Evolutionary conservation across 192 early-diverging fungal genomes (phyloP).

Genomic region (Oehlia diaphana): DNA sequence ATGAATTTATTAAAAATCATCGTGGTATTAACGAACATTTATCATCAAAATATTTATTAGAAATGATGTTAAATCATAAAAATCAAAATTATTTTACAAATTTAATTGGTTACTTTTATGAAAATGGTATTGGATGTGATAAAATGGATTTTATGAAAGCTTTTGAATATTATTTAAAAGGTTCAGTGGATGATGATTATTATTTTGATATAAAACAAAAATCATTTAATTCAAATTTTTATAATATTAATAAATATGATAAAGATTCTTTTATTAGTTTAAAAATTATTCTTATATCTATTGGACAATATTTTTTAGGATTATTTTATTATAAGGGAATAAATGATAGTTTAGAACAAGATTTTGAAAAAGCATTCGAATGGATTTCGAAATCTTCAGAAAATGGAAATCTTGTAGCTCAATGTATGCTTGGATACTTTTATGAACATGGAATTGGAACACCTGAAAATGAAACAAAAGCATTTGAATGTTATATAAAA

Average conservation of each 20-base stretch:
- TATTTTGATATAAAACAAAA: background rate
- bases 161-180: slow-evolving; percentile 1
- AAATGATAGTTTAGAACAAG: background rate
- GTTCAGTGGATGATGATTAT: background rate
- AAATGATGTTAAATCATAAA: background rate
- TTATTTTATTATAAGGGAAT: background rate
- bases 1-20: background rate
- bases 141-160: background rate
- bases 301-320: background rate
- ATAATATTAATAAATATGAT: background rate
- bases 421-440: slow-evolving; percentile 15
- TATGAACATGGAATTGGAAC: slow-evolving; percentile 3
- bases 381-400: slow-evolving; percentile 14
- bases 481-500: slow-evolving; percentile 17
- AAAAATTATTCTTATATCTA: background rate
- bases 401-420: background rate
- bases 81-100: background rate
- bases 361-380: slow-evolving; percentile 1
- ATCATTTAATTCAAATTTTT: background rate
- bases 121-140: background rate
- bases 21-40: background rate
- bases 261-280: background rate
- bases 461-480: background rate
- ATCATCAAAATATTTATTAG: background rate
- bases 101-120: background rate